Evolutionary conservation across 805 yeast genomes (phyloP), one percentile per base, ranked within the genome.

Genomic region (Torulaspora indica): DNA sequence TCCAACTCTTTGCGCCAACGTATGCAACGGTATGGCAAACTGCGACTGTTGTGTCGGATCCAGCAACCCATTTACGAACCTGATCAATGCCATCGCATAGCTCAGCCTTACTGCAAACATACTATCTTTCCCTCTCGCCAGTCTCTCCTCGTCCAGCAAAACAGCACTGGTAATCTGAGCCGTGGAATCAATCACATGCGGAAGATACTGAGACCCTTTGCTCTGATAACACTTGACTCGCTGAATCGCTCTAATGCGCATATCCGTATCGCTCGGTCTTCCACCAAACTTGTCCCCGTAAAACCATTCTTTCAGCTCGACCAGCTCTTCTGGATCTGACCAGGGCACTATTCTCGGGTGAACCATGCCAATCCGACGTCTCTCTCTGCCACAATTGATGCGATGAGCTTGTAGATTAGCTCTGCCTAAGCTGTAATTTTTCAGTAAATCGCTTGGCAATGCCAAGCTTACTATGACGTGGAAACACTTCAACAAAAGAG

Each of bases 41-140:
- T 73, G 76, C 1, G 89, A 77, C 54, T 81, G 85, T 63, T 93
- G 98, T 38, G 75, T 75, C 0, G 95, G 93, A 61, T 93, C 98
- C 29, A 93, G 64, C 3, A 88, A 63, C 2, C 97, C 98, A 63
- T 93, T 93, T 20, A 93, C 97, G 66, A 91, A 88, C 46, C 95
- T 70, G 22, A 88, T 81, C 9, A 90, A 56, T 0, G 88, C 78
- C 85, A 85, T 81, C 0, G 89, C 68, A 58, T 85, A 85, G 4
- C 81, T 70, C 49, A 80, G 55, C 48, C 78, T 73, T 2, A 78
- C 55, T 7, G 56, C 35, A 18, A 46, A 29, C 28, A 22, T 42
- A 12, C 30, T 33, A 7, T 46, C 52, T 8, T 41, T 43, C 5
- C 49, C 38, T 60, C 59, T 13, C 66, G 36, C 52, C 7, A 35